Evolutionary conservation across 768 basidiomycete genomes (phyloP), one percentile per base, ranked within the genome.

Genomic region (Goffeauzyma gilvescens): DNA sequence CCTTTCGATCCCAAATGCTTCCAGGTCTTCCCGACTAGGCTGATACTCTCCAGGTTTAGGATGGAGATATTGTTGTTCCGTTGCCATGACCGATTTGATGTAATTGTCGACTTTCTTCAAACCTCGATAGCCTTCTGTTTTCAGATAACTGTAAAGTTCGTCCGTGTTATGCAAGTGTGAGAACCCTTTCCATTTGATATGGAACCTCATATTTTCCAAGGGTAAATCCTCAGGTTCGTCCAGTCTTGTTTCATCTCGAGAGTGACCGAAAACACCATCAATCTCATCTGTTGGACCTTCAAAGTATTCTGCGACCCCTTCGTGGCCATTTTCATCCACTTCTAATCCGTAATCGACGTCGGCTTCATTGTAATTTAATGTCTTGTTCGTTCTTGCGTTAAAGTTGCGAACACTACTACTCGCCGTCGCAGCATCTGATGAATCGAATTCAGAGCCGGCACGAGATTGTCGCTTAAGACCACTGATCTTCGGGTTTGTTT

Each of bases 111-210:
- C 84, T 38, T 87, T 82, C 65, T 96, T 96, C 53, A 93, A 71
- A 21, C 93, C 93, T 60, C 78, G 82, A 73, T 81, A 96, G 20
- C 81, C 75, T 33, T 45, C 44, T 10, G 38, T 15, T 64, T 90
- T 95, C 46, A 96, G 69, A 65, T 90, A 95, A 58, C 86, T 79
- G 68, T 95, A 93, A 13, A 79, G 79, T 66, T 98, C 93, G 60
- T 96, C 90, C n/a, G 93, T 98, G 59, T 98, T 95, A 69, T 96
- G 93, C 13, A 96, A 72, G 62, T 96, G 90, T 8, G 87, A 93
- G 65, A 87, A 96, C 54, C 76, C 78, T 65, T 96, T 95, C 93
- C 93, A 98, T 66, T 98, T 98, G 70, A 98, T 87, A 62, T 95
- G 86, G 70, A 81, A 98, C 39, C 87, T 87, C 53, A 90, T 72